phyloP scores from a whole-genome alignment of 1,284 basidiomycete genomes.

The Ganoderma leucocontextum region DNA sequence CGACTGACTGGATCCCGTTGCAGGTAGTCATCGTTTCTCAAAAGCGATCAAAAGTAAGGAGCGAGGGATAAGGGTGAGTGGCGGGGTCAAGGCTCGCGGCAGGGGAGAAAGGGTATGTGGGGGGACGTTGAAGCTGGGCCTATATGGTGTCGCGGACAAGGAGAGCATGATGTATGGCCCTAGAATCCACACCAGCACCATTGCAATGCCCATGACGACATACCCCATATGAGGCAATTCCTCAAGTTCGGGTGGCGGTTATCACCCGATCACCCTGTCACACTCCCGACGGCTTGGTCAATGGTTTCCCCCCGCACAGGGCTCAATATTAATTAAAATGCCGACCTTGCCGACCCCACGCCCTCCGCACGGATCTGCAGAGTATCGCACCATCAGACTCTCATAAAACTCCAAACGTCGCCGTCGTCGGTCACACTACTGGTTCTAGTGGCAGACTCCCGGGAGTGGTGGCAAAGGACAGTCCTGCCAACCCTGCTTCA shows the following conservation, averaged over 20 bases:
- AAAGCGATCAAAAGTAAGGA: background rate
- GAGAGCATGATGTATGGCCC: constrained; percentile 34
- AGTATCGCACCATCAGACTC: background rate
- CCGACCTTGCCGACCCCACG: background rate
- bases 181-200: constrained; percentile 36
- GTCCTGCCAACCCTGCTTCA: background rate
- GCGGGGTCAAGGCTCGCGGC: background rate
- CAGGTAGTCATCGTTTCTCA: constrained; percentile 34
- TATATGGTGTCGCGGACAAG: constrained; percentile 18
- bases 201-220: constrained; percentile 35
- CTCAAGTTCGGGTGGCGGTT: constrained; percentile 32
- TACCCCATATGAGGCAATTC: constrained; percentile 31
- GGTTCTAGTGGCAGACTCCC: background rate
- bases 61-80: background rate
- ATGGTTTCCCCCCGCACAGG: background rate
- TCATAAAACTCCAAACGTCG: background rate
- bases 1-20: constrained; percentile 40
- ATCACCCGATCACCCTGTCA: constrained; percentile 4
- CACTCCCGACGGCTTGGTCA: background rate
- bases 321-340: background rate
- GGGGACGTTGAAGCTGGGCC: constrained; percentile 1
- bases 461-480: background rate
- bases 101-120: background rate
- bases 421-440: background rate
- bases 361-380: background rate